Conservation (phyloP, 306 rosid species). For the Hippophae rhamnoides region DNA sequence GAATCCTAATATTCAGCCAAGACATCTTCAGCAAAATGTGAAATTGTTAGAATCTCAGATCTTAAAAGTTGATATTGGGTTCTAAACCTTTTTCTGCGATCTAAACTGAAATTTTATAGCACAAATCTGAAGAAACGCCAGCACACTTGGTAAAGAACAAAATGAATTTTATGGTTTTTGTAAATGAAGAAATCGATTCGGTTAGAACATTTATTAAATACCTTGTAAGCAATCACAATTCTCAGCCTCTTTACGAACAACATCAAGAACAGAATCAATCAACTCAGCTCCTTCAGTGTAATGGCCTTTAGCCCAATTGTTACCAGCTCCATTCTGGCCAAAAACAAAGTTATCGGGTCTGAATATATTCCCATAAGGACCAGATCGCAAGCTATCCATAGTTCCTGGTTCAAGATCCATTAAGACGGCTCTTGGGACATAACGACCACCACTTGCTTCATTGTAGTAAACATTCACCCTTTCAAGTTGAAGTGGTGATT, state of each 20-base stretch:
- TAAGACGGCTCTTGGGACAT: conserved; percentile 79
- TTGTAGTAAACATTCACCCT: conserved; percentile 80
- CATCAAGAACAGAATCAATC: conserved; percentile 85
- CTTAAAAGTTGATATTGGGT: too few species aligned
- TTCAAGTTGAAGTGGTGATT: conserved; percentile 62
- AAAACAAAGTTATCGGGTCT: conserved; percentile 87
- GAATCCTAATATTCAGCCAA: not conserved
- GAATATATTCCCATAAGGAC: conserved; percentile 69
- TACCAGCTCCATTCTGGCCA: conserved; percentile 87
- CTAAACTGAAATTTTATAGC: too few species aligned
- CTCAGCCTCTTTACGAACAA: conserved; percentile 90
- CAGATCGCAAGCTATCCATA: conserved; percentile 74
- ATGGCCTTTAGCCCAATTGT: conserved; percentile 93
- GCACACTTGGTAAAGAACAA: not conserved
- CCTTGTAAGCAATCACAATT: conserved; percentile 91
- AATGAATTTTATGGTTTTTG: not conserved
- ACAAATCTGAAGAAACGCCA: too few species aligned
- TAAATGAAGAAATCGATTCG: not conserved
- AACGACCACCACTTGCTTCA: conserved; percentile 77
- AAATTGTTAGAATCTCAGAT: too few species aligned
- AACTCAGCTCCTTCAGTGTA: conserved; percentile 89
- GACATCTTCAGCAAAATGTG: not conserved
- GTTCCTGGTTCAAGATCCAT: conserved; percentile 94
- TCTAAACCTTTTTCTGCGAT: too few species aligned
- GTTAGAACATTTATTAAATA: conserved; percentile 5